phyloP scores from a whole-genome alignment of 768 basidiomycete genomes.

The Amanita subjunquillea region DNA sequence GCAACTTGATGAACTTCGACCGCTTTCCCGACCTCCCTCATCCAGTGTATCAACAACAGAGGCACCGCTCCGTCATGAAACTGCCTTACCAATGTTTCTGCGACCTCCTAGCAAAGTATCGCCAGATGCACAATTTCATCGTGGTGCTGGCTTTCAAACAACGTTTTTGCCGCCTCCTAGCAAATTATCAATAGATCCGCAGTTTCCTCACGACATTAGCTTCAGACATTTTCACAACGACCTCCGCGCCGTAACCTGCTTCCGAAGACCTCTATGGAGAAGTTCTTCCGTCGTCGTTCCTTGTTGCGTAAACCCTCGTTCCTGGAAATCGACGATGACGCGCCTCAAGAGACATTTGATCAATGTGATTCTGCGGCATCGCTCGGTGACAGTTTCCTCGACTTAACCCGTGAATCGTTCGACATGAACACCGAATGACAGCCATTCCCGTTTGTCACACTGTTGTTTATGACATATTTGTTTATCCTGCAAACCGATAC shows the following conservation, averaged over 20 bases:
- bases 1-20: conserved; percentile 3
- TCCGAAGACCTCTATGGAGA: conserved; percentile 26
- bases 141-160: background rate
- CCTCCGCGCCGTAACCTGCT: conserved; percentile 17
- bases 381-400: conserved; percentile 34
- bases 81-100: background rate
- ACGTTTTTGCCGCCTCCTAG: background rate
- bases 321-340: conserved; percentile 53
- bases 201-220: background rate
- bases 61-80: no score
- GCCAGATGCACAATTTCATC: background rate
- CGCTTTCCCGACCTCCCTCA: no score
- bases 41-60: no score
- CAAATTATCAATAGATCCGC: background rate
- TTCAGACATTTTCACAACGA: background rate
- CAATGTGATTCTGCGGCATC: conserved; percentile 11
- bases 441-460: conserved; percentile 9
- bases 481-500: background rate
- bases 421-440: conserved; percentile 21
- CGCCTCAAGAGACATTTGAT: conserved; percentile 22
- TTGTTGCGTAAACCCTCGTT: conserved; percentile 65
- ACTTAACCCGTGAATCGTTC: conserved; percentile 41
- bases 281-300: conserved; percentile 33
- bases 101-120: background rate
- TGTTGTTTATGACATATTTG: conserved; percentile 4